Evolutionary conservation across 192 early-diverging fungal species (phyloP), one percentile per base, ranked within the genome.

Genomic region (Geranomyces michiganensis): DNA sequence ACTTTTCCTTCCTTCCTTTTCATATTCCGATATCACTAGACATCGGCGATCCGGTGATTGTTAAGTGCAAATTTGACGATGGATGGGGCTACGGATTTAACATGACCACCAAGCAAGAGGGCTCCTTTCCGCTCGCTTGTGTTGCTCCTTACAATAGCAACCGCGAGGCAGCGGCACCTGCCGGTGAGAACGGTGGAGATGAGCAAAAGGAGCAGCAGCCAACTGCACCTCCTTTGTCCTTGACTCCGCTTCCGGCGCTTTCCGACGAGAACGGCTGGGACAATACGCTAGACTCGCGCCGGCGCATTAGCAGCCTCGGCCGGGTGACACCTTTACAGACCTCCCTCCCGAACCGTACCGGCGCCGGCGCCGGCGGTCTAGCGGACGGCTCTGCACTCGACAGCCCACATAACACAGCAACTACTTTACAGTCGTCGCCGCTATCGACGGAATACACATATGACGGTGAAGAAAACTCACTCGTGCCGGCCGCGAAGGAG

Each of bases 31-130:
- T n/a, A n/a, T n/a, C n/a, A n/a, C n/a, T 44, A 76, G 75, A 70
- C 65, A 58, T 72, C 29, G 80, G 80, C 33, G 84, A 84, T 62
- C 56, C 56, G 22, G 68, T 86, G 14, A 64, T 81, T 29, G 68
- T 86, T 26, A 79, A 82, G 36, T 59, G 62, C 51, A 71, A 62
- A 41, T 86, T 82, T 58, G 82, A 84, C 48, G 85, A 86, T 68
- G 79, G 81, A 31, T 87, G 85, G 85, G 78, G 66, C 14, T 81
- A 65, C 67, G 85, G 85, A 7, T 62, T 75, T 43, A 87, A 87
- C 72, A 59, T 83, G 73, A 85, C 76, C 36, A 83, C 79, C 10
- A 70, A 80, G 24, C 68, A 77, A 73, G 82, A 79, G 53, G 85
- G 85, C 9, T 48, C 66, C 65, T 87, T 84, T 76, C 85, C 85